Base-by-base conservation (phyloP, 306 rosid genomes). In the Morella rubra region DNA sequence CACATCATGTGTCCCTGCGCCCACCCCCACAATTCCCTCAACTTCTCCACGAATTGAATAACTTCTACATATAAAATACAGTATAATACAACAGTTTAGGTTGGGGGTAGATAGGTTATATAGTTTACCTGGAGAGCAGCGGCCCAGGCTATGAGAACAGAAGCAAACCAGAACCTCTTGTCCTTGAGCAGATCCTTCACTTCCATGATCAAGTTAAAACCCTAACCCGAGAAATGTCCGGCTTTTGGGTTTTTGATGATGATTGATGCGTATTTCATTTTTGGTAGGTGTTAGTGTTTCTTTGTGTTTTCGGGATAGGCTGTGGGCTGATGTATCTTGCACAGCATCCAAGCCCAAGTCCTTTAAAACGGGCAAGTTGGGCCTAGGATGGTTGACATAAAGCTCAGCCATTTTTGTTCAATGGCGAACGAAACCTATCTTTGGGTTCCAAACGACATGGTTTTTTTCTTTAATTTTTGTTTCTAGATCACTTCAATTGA, bases 1-100 rank as follows among this genome's bases (percentile, higher is more conserved):
- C 96, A 93, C 86, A 89, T 87, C 94, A 93, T 90, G 78, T 93
- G 96, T 2, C 94, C 98, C 94, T 89, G 78, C 60, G 65, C 12
- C 56, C 11, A 50, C 70, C 54, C 27, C 70, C 51, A 49, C 8
- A 56, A 52, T 8, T 46, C 9, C 9, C 47, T 8, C 50, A 65
- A 42, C 37, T 14, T 62, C 45, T 13, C 37, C 69, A 14, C 45
- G 6, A 62, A 62, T 15, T 62, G 22, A 40, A 65, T 42, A 27
- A 27, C 32, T 27, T 27, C 32, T 1, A 27, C 32, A 27, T 27
- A 27, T 1, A 27, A 27, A 27, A 27, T 27, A 27, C 32, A 27
- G 49, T 8, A 18, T 41, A 16, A 18, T 8, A 61, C 10, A 42
- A 42, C 27, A 9, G 2, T 42, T 3, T 40, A 47, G 70, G 19